Evolutionary conservation across 2,329 filamentous ascomycete species (phyloP), one percentile per base, ranked within the genome.

Genomic region (Setomelanomma holmii): DNA sequence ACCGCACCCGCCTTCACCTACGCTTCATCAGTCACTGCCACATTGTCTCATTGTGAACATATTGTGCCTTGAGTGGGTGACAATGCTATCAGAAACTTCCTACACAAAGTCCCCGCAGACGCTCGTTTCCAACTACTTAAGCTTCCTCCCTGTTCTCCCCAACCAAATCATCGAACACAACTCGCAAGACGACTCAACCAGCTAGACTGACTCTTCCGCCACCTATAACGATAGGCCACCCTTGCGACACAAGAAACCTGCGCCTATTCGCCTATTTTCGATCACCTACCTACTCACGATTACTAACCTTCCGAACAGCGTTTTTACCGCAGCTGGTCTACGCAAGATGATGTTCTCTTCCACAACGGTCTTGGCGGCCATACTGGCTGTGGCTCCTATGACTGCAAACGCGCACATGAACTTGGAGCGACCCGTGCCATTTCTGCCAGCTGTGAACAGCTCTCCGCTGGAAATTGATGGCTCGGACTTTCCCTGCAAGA

Each of bases 401-500:
- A 52, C 83, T 43, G 83, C 80, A 64, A 82, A 83, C 43, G 89
- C 87, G 38, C 93, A 98, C 74, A 89, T 96, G 82, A 78, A 84
- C 30, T 88, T 97, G 27, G 27, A n/a, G 10, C 27, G 27, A 83
- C 76, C 65, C 49, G 80, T 76, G 8, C 93, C 0, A 74, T 82
- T 11, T 91, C 14, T 91, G 0, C 96, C 86, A 55, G 76, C 76
- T 10, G 58, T 56, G 7, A 76, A 76, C 22, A 93, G 89, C 75
- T 78, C 77, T 3, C 93, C 93, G 1, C 80, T 97, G 4, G 40
- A 43, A 0, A 51, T 74, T 0, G 50, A 72, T 0, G 90, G 89
- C 0, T 77, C 78, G 17, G 78, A 96, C 73, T 98, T 90, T 67
- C 93, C 93, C 0, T 98, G 93, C 85, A 93, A 96, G 75, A 50